These are phyloP conservation scores for Zygosaccharomyces gambellarensis DNA, from an alignment of 805 yeast genomes.

Conservation along the genomic window DNA sequence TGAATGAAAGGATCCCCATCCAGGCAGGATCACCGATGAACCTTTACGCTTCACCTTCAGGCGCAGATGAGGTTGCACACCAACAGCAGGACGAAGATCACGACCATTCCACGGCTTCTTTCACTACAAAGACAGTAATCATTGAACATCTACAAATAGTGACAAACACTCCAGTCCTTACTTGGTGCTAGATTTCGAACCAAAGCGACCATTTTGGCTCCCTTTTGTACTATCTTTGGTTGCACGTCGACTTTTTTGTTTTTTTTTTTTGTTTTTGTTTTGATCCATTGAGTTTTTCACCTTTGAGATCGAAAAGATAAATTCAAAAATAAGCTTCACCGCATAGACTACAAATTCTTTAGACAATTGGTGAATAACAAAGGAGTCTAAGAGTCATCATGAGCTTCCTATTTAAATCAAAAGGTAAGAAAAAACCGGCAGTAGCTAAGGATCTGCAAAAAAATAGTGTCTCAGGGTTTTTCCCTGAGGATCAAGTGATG, in stretches of 20 bases:
- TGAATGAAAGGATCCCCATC: constrained; percentile 38
- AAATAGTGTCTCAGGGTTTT: constrained; percentile 14
- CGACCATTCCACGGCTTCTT: neutral
- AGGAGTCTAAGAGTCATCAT: constrained; percentile 1
- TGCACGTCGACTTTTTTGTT: neutral
- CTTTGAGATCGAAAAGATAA: neutral
- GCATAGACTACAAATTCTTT: neutral
- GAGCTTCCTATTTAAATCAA: constrained; percentile 32
- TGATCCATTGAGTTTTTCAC: neutral
- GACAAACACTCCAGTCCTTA: constrained; percentile 55
- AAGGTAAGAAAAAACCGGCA: constrained; percentile 33
- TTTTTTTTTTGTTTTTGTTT: neutral
- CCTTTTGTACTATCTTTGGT: neutral
- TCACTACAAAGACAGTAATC: constrained; percentile 42
- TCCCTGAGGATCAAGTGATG: constrained; percentile 14
- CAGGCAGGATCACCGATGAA: constrained; percentile 21
- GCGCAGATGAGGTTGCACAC: neutral
- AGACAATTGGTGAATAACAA: neutral
- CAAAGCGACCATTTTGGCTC: neutral
- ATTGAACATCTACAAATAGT: constrained; percentile 58
- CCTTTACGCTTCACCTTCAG: constrained; percentile 1
- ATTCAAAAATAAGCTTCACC: neutral
- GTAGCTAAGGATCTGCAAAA: constrained; percentile 14
- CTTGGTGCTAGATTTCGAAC: constrained; percentile 49
- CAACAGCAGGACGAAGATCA: neutral